Conservation (phyloP, 345 rosid species). For the Acer saccharum region DNA sequence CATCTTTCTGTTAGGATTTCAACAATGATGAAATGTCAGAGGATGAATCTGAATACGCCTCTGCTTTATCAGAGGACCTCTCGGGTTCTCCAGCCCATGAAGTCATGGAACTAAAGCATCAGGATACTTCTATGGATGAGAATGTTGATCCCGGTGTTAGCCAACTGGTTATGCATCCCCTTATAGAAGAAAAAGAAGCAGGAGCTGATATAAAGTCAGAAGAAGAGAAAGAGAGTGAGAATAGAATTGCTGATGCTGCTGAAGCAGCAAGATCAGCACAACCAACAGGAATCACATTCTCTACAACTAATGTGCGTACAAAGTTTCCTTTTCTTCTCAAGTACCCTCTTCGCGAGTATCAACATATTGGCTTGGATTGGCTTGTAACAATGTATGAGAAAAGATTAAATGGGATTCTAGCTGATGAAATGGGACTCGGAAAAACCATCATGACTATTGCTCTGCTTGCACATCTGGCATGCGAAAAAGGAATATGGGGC, state of each 20-base stretch:
- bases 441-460: constrained; percentile 99
- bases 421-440: constrained; percentile 99
- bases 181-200: constrained; percentile 39
- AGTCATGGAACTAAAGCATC: constrained; percentile 38
- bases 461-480: constrained; percentile 95
- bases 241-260: constrained; percentile 94
- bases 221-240: constrained; percentile 53
- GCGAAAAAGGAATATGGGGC: constrained; percentile 99
- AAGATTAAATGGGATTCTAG: constrained; percentile 94
- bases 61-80: constrained; percentile 60
- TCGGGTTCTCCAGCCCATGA: constrained; percentile 37
- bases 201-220: constrained; percentile 38
- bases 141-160: constrained; percentile 40
- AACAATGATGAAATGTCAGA: constrained; percentile 58
- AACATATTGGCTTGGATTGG: constrained; percentile 99
- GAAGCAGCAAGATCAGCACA: constrained; percentile 99
- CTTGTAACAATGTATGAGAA: constrained; percentile 99
- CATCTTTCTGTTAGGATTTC: constrained; percentile 54
- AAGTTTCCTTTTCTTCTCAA: constrained; percentile 97
- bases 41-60: constrained; percentile 69
- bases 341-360: constrained; percentile 97
- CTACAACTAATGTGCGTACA: constrained; percentile 93
- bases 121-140: constrained; percentile 42
- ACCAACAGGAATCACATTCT: constrained; percentile 97
- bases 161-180: constrained; percentile 30